Base-by-base conservation (phyloP, 2,329 filamentous ascomycete genomes). In the Chaetomium olivaceum region DNA sequence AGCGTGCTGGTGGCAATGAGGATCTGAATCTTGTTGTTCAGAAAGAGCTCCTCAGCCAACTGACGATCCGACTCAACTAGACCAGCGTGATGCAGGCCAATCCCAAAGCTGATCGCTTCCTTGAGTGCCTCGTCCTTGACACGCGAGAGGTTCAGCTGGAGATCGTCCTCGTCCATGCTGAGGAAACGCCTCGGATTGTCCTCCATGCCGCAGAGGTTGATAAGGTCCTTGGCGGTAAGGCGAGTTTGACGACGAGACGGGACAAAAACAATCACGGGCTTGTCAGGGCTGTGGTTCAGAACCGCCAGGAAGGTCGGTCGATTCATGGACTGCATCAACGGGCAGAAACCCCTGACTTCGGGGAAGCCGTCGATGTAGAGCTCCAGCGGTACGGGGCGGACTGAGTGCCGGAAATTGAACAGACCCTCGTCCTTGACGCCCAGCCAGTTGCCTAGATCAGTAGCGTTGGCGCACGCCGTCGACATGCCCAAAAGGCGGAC, bases 261-360 rank as follows among this genome's bases (percentile, higher is more conserved):
- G 7, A 99, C 95, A 73, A 99, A 99, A 0, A 99, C 95, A 76
- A 99, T 99, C 9, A 98, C 95, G 0, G 95, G 95, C 77, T 99
- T 98, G 61, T 93, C 89, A 0, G 96, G 95, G 51, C 93, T 97
- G 78, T 99, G 96, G 12, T 89, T 92, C 77, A 99, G 97, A 77
- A 99, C 95, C 0, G 95, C 95, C 36, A 98, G 81, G 78, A 98
- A 99, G 0, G 95, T 97, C 1, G 95, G 95, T 7, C 95, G 86
- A 74, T 99, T 99, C 95, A 99, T 99, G 0, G 93, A 96, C 78
- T 98, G 94, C 95, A 99, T 99, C 70, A 99, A 79, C 0, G 95
- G 93, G 73, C 94, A 98, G 80, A 99, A 99, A 0, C 95, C 95
- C 66, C 94, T 87, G 71, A 95, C 90, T 74, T 98, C 92, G 0